Percentiles rank a stretch among this genome's conserved stretches.
phyloP scores from a whole-genome alignment of 2,329 filamentous ascomycete species.

The Colletotrichum ledebouriae region DNA sequence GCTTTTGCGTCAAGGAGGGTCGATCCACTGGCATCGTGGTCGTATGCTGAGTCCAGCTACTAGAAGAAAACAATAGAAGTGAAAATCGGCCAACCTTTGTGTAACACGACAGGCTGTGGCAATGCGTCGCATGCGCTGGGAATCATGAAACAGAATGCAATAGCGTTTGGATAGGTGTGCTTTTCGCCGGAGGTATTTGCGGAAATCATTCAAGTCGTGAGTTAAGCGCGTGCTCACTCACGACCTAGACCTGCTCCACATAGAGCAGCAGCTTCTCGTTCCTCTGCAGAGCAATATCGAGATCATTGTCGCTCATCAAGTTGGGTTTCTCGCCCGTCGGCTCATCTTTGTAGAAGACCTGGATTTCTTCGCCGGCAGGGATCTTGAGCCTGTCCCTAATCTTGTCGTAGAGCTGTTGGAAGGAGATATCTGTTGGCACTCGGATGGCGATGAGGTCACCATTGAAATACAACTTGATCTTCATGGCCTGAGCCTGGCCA shows the following conservation, averaged over 20 bases:
- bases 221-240: not conserved
- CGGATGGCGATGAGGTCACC: slow-evolving; percentile 93
- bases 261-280: slow-evolving; percentile 90
- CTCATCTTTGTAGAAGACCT: slow-evolving; percentile 90
- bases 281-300: slow-evolving; percentile 83
- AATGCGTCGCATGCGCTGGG: slow-evolving; percentile 42
- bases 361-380: slow-evolving; percentile 74
- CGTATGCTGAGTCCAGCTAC: slow-evolving; percentile 42
- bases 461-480: slow-evolving; percentile 95
- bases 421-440: slow-evolving; percentile 84
- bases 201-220: slow-evolving; percentile 17
- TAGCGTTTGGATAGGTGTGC: slow-evolving; percentile 32
- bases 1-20: slow-evolving; percentile 32
- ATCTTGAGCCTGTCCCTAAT: slow-evolving; percentile 87
- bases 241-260: slow-evolving; percentile 66
- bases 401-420: slow-evolving; percentile 83
- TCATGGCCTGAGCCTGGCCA: slow-evolving; percentile 73
- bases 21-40: slow-evolving; percentile 40
- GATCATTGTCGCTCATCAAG: slow-evolving; percentile 83
- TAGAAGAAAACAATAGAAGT: slow-evolving; percentile 40
- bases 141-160: slow-evolving; percentile 43
- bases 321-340: slow-evolving; percentile 79
- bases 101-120: slow-evolving; percentile 28
- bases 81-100: slow-evolving; percentile 30
- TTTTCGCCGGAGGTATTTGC: slow-evolving; percentile 23